Evolutionary conservation across 192 early-diverging fungal species (phyloP).

Genomic region (Backusella circina): DNA sequence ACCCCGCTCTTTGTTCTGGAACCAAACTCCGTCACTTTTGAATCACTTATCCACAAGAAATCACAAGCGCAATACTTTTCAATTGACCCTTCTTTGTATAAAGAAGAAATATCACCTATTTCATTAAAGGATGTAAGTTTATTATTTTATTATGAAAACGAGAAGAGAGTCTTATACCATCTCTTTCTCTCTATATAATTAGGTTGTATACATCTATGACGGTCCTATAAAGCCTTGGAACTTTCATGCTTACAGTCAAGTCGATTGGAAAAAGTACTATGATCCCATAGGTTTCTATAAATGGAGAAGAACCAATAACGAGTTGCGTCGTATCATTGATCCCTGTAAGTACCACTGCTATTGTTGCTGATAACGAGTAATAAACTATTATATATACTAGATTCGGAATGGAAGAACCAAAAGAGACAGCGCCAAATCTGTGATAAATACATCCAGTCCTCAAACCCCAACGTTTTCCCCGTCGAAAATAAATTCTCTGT

Average conservation of each 20-base stretch:
- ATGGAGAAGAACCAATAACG: background rate
- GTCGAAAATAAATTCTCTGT: conserved; percentile 19
- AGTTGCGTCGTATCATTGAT: background rate
- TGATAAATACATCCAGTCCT: conserved; percentile 11
- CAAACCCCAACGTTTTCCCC: background rate
- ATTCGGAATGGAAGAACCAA: conserved; percentile 11
- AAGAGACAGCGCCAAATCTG: conserved; percentile 1
- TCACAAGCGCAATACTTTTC: background rate
- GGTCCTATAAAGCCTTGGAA: conserved; percentile 12
- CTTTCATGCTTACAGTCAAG: background rate
- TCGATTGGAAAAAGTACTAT: conserved; percentile 9
- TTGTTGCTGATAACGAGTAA: too few species aligned
- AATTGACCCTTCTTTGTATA: background rate
- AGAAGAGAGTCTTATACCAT: background rate
- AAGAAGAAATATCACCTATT: background rate
- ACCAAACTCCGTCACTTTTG: conserved; percentile 3
- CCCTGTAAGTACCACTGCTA: background rate
- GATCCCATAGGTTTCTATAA: conserved; percentile 6
- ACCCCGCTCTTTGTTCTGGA: conserved; percentile 3
- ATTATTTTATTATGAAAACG: too few species aligned
- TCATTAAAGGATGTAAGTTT: background rate
- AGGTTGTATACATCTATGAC: background rate
- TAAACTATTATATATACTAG: background rate
- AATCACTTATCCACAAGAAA: background rate
- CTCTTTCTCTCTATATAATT: background rate